These are phyloP conservation scores for Rosa persica DNA, from an alignment of 306 rosid genomes.

Conservation along the genomic window DNA sequence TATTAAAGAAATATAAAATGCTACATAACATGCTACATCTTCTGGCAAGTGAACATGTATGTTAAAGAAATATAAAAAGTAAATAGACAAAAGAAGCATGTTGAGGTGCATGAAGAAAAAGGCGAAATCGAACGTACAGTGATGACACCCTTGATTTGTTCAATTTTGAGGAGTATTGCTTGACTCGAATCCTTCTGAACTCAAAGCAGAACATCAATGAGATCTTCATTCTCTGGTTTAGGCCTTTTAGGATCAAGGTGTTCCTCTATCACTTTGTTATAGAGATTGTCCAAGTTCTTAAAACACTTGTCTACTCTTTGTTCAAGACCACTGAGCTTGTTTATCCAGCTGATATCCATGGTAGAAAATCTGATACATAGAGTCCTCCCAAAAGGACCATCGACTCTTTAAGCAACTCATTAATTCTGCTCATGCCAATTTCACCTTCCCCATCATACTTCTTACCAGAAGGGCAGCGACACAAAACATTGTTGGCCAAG, in stretches of 20 bases:
- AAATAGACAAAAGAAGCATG: too few relatives aligned
- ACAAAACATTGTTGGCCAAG: conserved; percentile 15
- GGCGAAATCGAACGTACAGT: conserved; percentile 15
- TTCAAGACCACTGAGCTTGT: conserved; percentile 35
- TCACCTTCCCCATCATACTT: conserved; percentile 13
- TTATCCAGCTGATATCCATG: conserved; percentile 30
- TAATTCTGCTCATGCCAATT: not conserved
- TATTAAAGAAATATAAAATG: too few relatives aligned
- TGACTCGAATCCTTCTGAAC: conserved; percentile 38
- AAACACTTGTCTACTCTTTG: conserved; percentile 30
- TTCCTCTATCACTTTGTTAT: conserved; percentile 42
- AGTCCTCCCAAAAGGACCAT: conserved; percentile 14
- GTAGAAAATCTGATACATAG: conserved; percentile 19
- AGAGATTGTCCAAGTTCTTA: conserved; percentile 30
- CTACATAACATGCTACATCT: too few relatives aligned
- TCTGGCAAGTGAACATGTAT: too few relatives aligned
- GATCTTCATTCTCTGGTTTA: conserved; percentile 27
- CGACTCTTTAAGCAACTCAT: conserved; percentile 13
- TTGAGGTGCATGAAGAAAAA: too few relatives aligned
- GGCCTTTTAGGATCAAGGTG: conserved; percentile 17
- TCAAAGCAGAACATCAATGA: conserved; percentile 42
- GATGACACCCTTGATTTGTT: conserved; percentile 37
- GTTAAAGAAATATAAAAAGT: too few relatives aligned
- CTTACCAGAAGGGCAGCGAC: not conserved
- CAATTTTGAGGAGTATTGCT: conserved; percentile 2